Percentiles rank a stretch among this genome's conserved stretches.
phyloP scores from a whole-genome alignment of 352 stramenopile genomes.

The Phytopythium sindhum region DNA sequence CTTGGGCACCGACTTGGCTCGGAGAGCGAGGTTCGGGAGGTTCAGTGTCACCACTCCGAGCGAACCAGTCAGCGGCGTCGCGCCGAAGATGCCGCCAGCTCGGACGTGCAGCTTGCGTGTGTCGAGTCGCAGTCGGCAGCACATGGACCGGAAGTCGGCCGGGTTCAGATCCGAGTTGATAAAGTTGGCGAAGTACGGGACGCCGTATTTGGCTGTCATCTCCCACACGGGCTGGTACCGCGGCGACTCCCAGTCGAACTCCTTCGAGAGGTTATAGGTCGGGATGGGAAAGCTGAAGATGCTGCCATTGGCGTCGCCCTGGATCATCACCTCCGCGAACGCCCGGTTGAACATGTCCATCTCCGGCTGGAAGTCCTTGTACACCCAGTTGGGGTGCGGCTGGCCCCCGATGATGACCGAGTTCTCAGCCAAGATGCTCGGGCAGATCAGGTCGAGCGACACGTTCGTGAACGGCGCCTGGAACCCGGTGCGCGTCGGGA shows the following conservation, averaged over 20 bases:
- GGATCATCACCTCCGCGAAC: conserved; percentile 28
- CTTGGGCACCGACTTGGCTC: conserved; percentile 18
- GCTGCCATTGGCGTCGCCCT: conserved; percentile 24
- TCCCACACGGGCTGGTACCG: conserved; percentile 25
- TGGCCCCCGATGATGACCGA: conserved; percentile 25
- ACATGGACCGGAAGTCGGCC: conserved; percentile 26
- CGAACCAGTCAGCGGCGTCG: conserved; percentile 22
- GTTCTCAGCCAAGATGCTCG: conserved; percentile 16
- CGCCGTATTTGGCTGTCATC: conserved; percentile 30
- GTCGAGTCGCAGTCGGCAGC: conserved; percentile 24
- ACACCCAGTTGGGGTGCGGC: conserved; percentile 23
- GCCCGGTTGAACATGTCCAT: conserved; percentile 31
- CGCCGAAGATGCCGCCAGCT: conserved; percentile 25
- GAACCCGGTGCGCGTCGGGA: conserved; percentile 22
- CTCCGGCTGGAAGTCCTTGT: conserved; percentile 25
- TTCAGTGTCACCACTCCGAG: conserved; percentile 31
- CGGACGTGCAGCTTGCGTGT: conserved; percentile 25
- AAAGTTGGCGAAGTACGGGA: conserved; percentile 29
- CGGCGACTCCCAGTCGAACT: conserved; percentile 25
- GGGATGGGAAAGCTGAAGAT: conserved; percentile 36
- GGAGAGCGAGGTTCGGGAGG: conserved; percentile 21
- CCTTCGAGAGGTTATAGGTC: conserved; percentile 27
- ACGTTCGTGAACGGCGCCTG: conserved; percentile 29
- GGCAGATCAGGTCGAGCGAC: conserved; percentile 25
- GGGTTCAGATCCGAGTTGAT: conserved; percentile 28